Evolutionary conservation across 352 stramenopile genomes (phyloP).

Genomic region (Phytophthora pinifolia): DNA sequence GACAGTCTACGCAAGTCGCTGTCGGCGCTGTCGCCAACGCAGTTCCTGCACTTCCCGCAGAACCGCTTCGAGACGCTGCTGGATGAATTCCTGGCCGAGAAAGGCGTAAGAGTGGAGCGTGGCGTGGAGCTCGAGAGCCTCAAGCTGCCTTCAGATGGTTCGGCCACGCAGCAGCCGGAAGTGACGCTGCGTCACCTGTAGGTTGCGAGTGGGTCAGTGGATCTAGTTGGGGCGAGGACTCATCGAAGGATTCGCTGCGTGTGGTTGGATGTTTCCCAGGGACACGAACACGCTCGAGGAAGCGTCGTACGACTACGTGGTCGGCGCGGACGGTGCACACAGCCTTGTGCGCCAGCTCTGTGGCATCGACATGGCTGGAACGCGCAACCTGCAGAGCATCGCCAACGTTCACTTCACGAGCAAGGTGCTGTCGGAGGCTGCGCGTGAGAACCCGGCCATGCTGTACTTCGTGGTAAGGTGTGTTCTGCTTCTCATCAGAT

Average conservation of each 20-base stretch:
- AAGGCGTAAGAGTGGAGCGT: constrained; percentile 53
- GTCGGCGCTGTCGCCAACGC: constrained; percentile 59
- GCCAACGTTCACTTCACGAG: constrained; percentile 95
- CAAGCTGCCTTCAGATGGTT: constrained; percentile 13
- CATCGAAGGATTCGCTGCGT: neutral
- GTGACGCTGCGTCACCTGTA: constrained; percentile 58
- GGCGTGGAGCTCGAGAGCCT: constrained; percentile 57
- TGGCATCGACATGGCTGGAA: constrained; percentile 71
- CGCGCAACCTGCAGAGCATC: constrained; percentile 88
- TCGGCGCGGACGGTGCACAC: constrained; percentile 91
- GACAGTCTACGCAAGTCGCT: constrained; percentile 42
- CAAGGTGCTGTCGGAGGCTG: constrained; percentile 53
- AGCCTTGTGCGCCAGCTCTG: constrained; percentile 77
- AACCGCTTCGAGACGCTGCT: constrained; percentile 80
- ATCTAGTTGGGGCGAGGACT: neutral
- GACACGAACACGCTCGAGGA: constrained; percentile 45
- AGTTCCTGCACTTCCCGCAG: constrained; percentile 86
- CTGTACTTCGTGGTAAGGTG: constrained; percentile 90
- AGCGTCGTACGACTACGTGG: constrained; percentile 74
- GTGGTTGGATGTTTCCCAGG: constrained; percentile 16
- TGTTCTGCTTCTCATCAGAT: neutral
- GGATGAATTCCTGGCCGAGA: constrained; percentile 48
- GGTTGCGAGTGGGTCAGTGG: neutral
- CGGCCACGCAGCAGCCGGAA: constrained; percentile 8
- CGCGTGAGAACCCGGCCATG: constrained; percentile 86